Evolutionary conservation across 768 basidiomycete species (phyloP), one percentile per base, ranked within the genome.

Genomic region (Mrakia hoshinonis): DNA sequence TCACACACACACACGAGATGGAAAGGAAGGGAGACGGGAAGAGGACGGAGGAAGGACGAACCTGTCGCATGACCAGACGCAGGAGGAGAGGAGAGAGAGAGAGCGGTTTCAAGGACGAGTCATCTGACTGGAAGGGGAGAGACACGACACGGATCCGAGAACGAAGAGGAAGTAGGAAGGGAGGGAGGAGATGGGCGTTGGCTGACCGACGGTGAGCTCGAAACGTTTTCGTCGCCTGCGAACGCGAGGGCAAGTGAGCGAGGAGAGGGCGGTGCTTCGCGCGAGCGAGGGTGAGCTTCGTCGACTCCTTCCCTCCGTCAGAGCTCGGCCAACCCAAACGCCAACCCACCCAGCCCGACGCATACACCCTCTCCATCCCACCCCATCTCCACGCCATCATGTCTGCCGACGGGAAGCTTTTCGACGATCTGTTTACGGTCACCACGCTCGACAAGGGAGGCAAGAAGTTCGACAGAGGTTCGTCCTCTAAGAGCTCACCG

Each of bases 391-490:
- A 24, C 51, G 7, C 29, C n/a, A 73, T 31, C 31, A 70, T 70
- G 69, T 51, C 69, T 36, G 49, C 67, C 61, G 67, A 68, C 52
- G 72, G 72, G 24, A 73, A 73, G 36, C 86, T 96, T 70, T 97
- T 97, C 77, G 90, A 94, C 77, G 95, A 97, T 79, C 87, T 93
- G 55, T 97, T 98, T 81, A 88, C 85, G 13, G 89, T 95, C 75
- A 84, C 79, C 76, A 73, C 74, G 18, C 76, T 81, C 18, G 80
- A 81, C 74, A 78, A 78, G 79, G 94, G 93, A 76, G 95, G 95
- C 60, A 96, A 90, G 83, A 96, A 94, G 79, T 99, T 97, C 76
- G 96, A 99, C 81, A 83, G 95, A 87, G 95, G 95, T 94, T 69
- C 15, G 58, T 55, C 61, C n/a, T n/a, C n/a, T n/a, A n/a, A n/a